A percentile compares a stretch with the other conserved stretches of the same genome.
These are phyloP conservation scores for Coprinopsis strossmayeri DNA, from an alignment of 768 basidiomycete genomes.

Conservation along the genomic window DNA sequence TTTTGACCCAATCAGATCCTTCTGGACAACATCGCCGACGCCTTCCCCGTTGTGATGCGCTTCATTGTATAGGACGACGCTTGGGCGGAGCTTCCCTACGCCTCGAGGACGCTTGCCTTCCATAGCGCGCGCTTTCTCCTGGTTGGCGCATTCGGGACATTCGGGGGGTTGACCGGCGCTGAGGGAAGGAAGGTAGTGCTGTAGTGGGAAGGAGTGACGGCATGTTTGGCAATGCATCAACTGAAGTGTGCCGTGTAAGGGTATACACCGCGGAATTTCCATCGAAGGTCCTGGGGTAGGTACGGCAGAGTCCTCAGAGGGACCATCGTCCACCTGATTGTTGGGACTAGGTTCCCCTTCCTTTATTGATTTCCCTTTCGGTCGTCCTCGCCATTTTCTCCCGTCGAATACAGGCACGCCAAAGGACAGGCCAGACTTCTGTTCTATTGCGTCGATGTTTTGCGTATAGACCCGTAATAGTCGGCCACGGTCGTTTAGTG, in stretches of 20 bases:
- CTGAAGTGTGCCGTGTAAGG: constrained; percentile 83
- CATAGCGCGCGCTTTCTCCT: constrained; percentile 63
- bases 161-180: constrained; percentile 56
- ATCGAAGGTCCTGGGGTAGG: constrained; percentile 44
- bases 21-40: constrained; percentile 78
- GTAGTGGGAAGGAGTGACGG: constrained; percentile 62
- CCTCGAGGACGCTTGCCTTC: constrained; percentile 75
- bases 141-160: constrained; percentile 73
- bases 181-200: constrained; percentile 53
- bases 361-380: constrained; percentile 31
- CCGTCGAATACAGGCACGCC: constrained; percentile 71
- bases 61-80: constrained; percentile 90
- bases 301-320: constrained; percentile 13
- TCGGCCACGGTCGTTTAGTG: constrained; percentile 67
- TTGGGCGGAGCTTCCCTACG: constrained; percentile 75
- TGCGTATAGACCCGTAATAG: constrained; percentile 88
- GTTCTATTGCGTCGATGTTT: constrained; percentile 88
- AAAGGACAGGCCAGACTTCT: constrained; percentile 79
- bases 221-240: constrained; percentile 78
- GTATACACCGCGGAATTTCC: constrained; percentile 76
- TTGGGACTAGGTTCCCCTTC: constrained; percentile 4
- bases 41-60: constrained; percentile 80
- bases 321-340: constrained; percentile 6
- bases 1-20: constrained; percentile 69
- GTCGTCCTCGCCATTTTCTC: constrained; percentile 46